phyloP scores from a whole-genome alignment of 2,329 filamentous ascomycete genomes.

The Fusarium hostae region DNA sequence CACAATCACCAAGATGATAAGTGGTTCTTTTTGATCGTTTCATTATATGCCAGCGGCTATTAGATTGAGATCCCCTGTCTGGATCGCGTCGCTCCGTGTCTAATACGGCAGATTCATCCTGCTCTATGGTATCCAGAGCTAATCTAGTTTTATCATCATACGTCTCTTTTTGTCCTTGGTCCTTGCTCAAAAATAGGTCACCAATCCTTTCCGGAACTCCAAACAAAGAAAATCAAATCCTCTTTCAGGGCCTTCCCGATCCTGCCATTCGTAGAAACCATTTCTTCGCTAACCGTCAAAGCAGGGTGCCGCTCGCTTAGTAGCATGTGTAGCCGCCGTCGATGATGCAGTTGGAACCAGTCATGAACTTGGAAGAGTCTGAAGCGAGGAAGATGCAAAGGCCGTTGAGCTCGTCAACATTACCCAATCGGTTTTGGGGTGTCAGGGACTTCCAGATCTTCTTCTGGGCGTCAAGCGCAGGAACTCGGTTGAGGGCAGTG shows the following conservation, averaged over 20 bases:
- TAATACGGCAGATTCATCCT: constrained; percentile 16
- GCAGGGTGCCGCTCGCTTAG: constrained; percentile 50
- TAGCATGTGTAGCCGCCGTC: constrained; percentile 76
- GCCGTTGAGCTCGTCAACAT: constrained; percentile 80
- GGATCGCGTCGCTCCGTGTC: constrained; percentile 21
- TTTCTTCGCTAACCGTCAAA: constrained; percentile 6
- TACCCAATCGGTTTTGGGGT: constrained; percentile 77
- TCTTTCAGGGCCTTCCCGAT: neutral
- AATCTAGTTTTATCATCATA: constrained; percentile 33
- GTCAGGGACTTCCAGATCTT: constrained; percentile 81
- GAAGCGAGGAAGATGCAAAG: constrained; percentile 80
- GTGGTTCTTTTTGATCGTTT: neutral
- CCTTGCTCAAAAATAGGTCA: constrained; percentile 8
- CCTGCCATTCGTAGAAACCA: neutral
- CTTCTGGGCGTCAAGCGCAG: constrained; percentile 82
- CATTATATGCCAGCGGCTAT: constrained; percentile 24
- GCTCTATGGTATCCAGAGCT: constrained; percentile 36
- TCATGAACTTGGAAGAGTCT: constrained; percentile 80
- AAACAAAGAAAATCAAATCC: constrained; percentile 32
- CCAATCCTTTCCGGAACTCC: constrained; percentile 33
- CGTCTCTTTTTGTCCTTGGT: constrained; percentile 13
- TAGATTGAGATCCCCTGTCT: constrained; percentile 30
- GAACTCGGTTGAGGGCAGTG: constrained; percentile 82
- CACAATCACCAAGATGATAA: neutral
- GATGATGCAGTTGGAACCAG: constrained; percentile 77